These are phyloP conservation scores for Penicillium tannophilum DNA, from an alignment of 495 filamentous ascomycete species.

Conservation along the genomic window DNA sequence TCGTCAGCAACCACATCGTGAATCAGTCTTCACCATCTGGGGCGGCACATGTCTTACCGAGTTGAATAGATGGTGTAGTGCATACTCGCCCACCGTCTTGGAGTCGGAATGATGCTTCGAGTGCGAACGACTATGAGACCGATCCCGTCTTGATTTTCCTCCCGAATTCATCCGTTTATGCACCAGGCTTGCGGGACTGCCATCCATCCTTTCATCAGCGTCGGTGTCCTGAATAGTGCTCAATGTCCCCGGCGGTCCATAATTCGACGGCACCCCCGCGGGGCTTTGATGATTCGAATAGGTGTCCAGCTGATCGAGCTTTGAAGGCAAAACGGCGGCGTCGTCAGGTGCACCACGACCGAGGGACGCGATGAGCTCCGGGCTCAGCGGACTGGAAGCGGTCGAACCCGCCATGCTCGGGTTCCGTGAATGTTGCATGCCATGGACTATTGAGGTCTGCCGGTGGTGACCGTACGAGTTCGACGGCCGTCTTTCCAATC, in stretches of 20 bases:
- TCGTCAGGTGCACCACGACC: constrained; percentile 42
- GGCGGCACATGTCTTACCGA: constrained; percentile 55
- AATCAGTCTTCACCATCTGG: neutral
- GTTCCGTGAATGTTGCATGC: constrained; percentile 90
- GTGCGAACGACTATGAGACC: constrained; percentile 78
- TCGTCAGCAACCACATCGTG: neutral
- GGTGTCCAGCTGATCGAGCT: constrained; percentile 39
- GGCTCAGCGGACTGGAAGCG: constrained; percentile 78
- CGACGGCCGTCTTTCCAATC: constrained; percentile 70
- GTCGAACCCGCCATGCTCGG: constrained; percentile 66
- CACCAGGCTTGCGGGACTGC: constrained; percentile 27
- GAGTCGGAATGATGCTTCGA: constrained; percentile 75
- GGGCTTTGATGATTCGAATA: constrained; percentile 29
- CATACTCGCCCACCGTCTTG: constrained; percentile 95
- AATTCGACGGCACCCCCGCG: constrained; percentile 23
- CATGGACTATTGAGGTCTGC: constrained; percentile 93
- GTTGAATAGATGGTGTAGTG: constrained; percentile 93
- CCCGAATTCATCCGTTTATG: constrained; percentile 53
- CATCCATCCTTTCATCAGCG: constrained; percentile 25
- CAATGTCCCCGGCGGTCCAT: constrained; percentile 33
- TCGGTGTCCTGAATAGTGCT: constrained; percentile 48
- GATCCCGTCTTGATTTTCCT: constrained; percentile 65
- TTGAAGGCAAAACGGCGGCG: constrained; percentile 15
- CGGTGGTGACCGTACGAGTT: constrained; percentile 84
- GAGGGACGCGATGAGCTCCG: constrained; percentile 76